Evolutionary conservation across 1,139 yeast genomes (phyloP), one percentile per base, ranked within the genome.

Genomic region (Magnusiomyces sp.): DNA sequence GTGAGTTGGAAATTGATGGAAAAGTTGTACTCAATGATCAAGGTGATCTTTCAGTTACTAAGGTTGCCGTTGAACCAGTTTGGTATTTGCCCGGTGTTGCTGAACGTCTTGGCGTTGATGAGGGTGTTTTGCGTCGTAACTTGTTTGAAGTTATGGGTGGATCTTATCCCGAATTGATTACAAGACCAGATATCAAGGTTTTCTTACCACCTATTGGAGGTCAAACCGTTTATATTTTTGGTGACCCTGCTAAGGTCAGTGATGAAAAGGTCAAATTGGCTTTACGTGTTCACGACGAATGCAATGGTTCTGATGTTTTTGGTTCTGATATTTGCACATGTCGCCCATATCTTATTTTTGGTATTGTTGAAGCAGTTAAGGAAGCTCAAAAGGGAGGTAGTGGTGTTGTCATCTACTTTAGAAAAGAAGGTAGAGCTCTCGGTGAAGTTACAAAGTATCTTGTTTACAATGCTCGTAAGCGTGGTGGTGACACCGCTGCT

Each of bases 71-170:
- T 38, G 84, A 79, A 58, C 83, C 83, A 11, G 83, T 79, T 38
- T 79, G 84, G 83, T 74, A 76, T 58, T 66, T 79, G 51, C 84
- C 84, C 2, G 82, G 81, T 20, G 80, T 79, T 50, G 84, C 83
- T 32, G 70, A 75, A 61, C 74, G 81, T 56, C 74, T 79, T 59
- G 76, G 75, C 31, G 73, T 79, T 54, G 68, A 75, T 39, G 84
- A 79, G 58, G 64, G 63, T n/a, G 75, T 75, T 44, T 68, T 79
- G 47, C 71, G 84, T 59, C 72, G 77, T 48, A 76, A 80, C 2
- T 66, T 79, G 55, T 78, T 79, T 59, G 79, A 79, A 59, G 83
- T 79, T 58, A 79, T 83, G 45, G 80, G 80, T 57, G 83, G 83
- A 44, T 77, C 79, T 72, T 79, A 79, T 60, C 83, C 83, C 4